A percentile compares a stretch with the other conserved stretches of the same genome.
phyloP scores from a whole-genome alignment of 495 filamentous ascomycete genomes.

The Penicillium daleae region DNA sequence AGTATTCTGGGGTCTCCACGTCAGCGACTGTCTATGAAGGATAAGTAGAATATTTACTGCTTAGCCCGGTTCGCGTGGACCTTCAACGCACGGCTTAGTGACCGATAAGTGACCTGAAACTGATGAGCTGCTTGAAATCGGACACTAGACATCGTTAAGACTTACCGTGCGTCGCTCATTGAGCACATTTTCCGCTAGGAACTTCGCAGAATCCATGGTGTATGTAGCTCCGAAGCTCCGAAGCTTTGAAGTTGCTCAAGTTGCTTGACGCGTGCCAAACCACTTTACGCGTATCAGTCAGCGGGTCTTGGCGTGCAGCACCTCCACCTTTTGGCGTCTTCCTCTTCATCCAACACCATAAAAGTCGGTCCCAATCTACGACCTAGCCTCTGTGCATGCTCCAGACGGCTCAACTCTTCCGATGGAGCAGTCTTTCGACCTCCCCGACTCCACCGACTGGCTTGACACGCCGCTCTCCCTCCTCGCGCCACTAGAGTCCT shows the following conservation, averaged over 20 bases:
- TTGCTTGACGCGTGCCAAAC: constrained; percentile 44
- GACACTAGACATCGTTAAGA: constrained; percentile 1
- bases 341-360: constrained; percentile 1
- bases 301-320: constrained; percentile 46
- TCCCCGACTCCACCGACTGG: constrained; percentile 95
- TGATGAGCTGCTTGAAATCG: constrained; percentile 4
- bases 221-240: constrained; percentile 15
- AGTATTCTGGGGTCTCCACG: constrained; percentile 67
- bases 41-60: constrained; percentile 56
- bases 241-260: constrained; percentile 9
- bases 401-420: background rate
- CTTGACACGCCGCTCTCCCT: constrained; percentile 72
- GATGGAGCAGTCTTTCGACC: constrained; percentile 59
- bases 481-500: constrained; percentile 77
- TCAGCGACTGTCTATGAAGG: background rate
- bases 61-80: constrained; percentile 84
- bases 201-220: constrained; percentile 63
- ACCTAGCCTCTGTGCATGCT: background rate
- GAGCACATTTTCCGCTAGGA: constrained; percentile 74
- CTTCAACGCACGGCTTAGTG: constrained; percentile 75
- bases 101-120: constrained; percentile 79
- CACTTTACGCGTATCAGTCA: constrained; percentile 59
- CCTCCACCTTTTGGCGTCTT: constrained; percentile 21
- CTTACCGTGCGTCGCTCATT: constrained; percentile 75
- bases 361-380: background rate